Evolutionary conservation across 2,329 filamentous ascomycete genomes (phyloP), one percentile per base, ranked within the genome.

Genomic region (Sarocladium kiliense): DNA sequence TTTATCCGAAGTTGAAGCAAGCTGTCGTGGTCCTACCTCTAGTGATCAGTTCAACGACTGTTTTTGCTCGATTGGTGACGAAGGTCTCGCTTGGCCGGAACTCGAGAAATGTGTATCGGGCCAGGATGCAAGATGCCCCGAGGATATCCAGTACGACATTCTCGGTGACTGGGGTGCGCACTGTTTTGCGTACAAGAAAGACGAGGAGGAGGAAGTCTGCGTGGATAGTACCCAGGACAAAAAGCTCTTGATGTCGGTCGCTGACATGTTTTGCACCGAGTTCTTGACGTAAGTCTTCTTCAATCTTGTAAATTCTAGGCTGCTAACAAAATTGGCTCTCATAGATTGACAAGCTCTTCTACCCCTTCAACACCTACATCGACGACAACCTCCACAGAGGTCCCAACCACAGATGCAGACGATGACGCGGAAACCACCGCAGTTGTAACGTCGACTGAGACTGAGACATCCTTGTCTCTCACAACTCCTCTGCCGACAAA

Each of bases 11-110:
- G 55, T 56, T n/a, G 55, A 56, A 37, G 19, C 39, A 19, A 23
- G 19, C n/a, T 56, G 50, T 49, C 41, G 26, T 14, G 50, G 50
- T 26, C 50, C 50, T n/a, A 45, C 41, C 32, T 14, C 55, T 39
- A 56, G 55, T 25, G 41, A 45, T 27, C 55, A 56, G 41, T 56
- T 54, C 50, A 54, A 54, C 32, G 50, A 56, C 55, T 54, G 50
- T 36, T 56, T 56, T 50, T 56, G 55, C 32, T 21, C 18, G 16
- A 27, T 51, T 12, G 55, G 41, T 14, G 50, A 44, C 18, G 39
- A 56, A 3, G 50, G 55, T 25, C 30, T 45, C 6, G 50, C 50
- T 4, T 54, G 49, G 50, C 41, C 39, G 7, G 25, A 18, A 25
- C 30, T 56, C 11, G 34, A 27, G 19, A 19, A 56, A 12, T 56